Base-by-base conservation (phyloP, 1,139 yeast species). In the Taiozyma onychis region DNA sequence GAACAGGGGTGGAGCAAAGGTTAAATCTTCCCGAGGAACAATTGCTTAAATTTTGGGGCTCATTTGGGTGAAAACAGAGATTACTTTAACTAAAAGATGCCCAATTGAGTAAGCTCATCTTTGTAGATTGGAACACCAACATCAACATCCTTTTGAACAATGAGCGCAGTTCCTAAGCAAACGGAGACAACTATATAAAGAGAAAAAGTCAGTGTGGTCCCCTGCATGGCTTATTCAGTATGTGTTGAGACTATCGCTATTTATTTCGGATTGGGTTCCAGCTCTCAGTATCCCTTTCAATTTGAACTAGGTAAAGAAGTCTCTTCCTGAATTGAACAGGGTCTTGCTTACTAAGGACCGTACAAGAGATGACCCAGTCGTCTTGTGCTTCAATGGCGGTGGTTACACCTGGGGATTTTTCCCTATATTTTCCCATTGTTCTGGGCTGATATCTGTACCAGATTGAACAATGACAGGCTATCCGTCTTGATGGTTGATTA, bases 321-420 rank as follows among this genome's bases (percentile, higher is more conserved):
- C 35, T 6, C 35, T 32, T 32, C 35, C 35, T 32, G 35, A 32
- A n/a, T n/a, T 32, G 16, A 32, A 32, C 18, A 32, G 2, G 48
- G 43, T 2, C 50, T 42, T 13, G 66, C 58, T 2, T 54, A 55
- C 13, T 6, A 56, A 55, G 16, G 54, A 58, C 48, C 51, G 67
- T 14, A 35, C 32, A 9, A 52, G 48, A 5, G 56, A 58, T 4
- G 69, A 66, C 42, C 66, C 68, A 4, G 69, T 66, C 16, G 35
- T 65, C 8, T 13, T 66, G 11, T 66, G 55, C 51, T 50, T 66
- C 35, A 79, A 75, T 57, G 80, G 80, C 14, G 80, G 80, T 30
- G 79, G 77, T 0, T 74, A 65, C 56, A 28, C 32, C 24, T 43
- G 48, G 30, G 54, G 54, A 1, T 13, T 47, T 2, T 44, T 18